Percentiles rank a stretch among this genome's conserved stretches.
These are phyloP conservation scores for Saccharomycopsis fodiens DNA, from an alignment of 805 yeast species.

Conservation along the genomic window DNA sequence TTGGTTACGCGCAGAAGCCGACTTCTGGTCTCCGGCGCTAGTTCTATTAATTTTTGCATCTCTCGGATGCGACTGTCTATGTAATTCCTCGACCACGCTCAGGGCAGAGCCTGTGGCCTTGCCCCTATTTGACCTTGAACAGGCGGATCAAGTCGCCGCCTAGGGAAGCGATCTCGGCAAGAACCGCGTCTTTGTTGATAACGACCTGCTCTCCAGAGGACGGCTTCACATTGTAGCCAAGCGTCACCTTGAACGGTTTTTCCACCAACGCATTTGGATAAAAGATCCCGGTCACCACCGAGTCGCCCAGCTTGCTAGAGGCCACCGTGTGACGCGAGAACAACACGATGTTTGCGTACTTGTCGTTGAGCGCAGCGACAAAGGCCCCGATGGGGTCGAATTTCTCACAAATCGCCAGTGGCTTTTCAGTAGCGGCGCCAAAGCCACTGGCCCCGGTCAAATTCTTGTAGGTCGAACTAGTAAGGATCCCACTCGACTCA, in stretches of 20 bases:
- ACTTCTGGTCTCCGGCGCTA: too few relatives aligned
- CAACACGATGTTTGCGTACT: constrained; percentile 60
- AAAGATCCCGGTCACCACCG: constrained; percentile 74
- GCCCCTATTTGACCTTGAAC: constrained; percentile 2
- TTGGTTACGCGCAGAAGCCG: too few relatives aligned
- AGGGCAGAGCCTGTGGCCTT: too few relatives aligned
- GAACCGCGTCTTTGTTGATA: constrained; percentile 65
- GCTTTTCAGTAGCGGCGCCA: constrained; percentile 24
- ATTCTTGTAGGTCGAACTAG: constrained; percentile 52
- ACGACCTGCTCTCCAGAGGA: constrained; percentile 39
- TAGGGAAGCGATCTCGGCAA: constrained; percentile 58
- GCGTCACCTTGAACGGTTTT: constrained; percentile 69
- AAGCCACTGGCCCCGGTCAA: constrained; percentile 26
- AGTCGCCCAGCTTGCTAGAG: constrained; percentile 44
- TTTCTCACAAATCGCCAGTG: constrained; percentile 35
- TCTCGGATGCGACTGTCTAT: too few relatives aligned
- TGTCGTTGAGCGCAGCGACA: constrained; percentile 50
- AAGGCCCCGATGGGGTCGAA: constrained; percentile 58
- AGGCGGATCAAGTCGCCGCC: constrained; percentile 58
- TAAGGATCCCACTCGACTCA: constrained; percentile 48
- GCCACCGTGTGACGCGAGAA: constrained; percentile 55
- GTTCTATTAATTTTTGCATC: too few relatives aligned
- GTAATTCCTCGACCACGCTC: too few relatives aligned
- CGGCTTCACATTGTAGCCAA: constrained; percentile 70
- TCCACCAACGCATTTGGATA: constrained; percentile 54